These are phyloP conservation scores for Rhizopogon sp. DNA, from an alignment of 768 basidiomycete genomes.

Conservation along the genomic window DNA sequence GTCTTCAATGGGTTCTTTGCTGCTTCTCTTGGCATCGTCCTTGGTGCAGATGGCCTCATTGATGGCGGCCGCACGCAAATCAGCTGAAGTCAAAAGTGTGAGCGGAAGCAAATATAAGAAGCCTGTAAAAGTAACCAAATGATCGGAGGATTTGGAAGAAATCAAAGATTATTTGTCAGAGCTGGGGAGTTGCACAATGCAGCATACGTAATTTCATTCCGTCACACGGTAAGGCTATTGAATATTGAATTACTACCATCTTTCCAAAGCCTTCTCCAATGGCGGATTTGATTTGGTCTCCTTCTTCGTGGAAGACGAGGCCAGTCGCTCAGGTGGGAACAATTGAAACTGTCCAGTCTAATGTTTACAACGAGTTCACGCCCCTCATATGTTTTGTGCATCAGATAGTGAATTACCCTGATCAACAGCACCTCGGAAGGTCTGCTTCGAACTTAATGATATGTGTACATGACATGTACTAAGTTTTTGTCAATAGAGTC, in stretches of 20 bases:
- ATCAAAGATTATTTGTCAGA: too few species aligned
- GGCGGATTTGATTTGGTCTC: conserved; percentile 46
- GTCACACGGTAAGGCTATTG: too few species aligned
- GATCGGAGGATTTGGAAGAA: too few species aligned
- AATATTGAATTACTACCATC: neutral
- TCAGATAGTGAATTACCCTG: conserved; percentile 70
- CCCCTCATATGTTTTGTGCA: neutral
- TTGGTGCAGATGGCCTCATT: too few species aligned
- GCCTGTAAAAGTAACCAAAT: too few species aligned
- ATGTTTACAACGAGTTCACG: conserved; percentile 1
- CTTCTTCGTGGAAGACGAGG: conserved; percentile 76
- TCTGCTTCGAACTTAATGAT: conserved; percentile 20
- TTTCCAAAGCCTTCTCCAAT: neutral
- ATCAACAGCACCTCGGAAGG: conserved; percentile 56
- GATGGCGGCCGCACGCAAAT: too few species aligned
- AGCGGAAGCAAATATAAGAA: too few species aligned
- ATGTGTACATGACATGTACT: neutral
- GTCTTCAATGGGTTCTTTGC: too few species aligned
- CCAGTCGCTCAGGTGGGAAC: conserved; percentile 64
- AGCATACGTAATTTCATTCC: too few species aligned
- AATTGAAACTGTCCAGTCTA: neutral
- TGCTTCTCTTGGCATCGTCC: too few species aligned
- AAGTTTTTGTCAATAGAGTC: conserved; percentile 44
- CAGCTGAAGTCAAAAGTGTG: too few species aligned
- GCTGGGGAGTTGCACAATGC: too few species aligned